A percentile compares a stretch with the other conserved stretches of the same genome.
These are phyloP conservation scores for Petunia axillaris DNA, from an alignment of 257 asterid species.

Conservation along the genomic window DNA sequence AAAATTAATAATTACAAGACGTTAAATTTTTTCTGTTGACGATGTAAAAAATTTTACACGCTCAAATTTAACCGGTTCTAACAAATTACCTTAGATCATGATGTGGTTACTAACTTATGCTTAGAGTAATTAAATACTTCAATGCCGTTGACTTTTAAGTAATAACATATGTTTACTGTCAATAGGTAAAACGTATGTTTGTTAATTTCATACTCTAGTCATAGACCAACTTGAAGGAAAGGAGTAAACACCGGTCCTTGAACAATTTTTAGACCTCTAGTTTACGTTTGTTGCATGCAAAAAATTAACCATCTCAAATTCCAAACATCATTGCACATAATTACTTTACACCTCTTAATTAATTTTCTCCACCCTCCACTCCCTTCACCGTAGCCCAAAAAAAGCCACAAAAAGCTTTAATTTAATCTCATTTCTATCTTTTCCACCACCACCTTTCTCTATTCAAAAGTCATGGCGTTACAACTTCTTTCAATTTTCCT, in stretches of 20 bases:
- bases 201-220: background rate
- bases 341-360: background rate
- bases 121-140: background rate
- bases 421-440: background rate
- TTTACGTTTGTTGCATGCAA: slow-evolving; percentile 20
- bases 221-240: slow-evolving; percentile 6
- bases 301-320: background rate
- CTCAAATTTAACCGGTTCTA: background rate
- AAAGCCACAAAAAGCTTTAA: background rate
- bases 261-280: slow-evolving; percentile 19
- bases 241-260: slow-evolving; percentile 23
- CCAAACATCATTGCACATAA: background rate
- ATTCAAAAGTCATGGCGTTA: slow-evolving; percentile 43
- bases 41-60: background rate
- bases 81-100: background rate
- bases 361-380: background rate
- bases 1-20: too few species aligned
- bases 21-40: background rate
- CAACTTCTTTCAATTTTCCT: slow-evolving; percentile 36
- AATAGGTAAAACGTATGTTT: background rate
- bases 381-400: background rate
- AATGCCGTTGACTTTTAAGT: background rate
- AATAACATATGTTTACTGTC: background rate
- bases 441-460: background rate
- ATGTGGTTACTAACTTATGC: background rate